Percentiles rank a stretch among this genome's conserved stretches.
Conservation (phyloP, 768 basidiomycete species). For the Naematelia encephala region DNA sequence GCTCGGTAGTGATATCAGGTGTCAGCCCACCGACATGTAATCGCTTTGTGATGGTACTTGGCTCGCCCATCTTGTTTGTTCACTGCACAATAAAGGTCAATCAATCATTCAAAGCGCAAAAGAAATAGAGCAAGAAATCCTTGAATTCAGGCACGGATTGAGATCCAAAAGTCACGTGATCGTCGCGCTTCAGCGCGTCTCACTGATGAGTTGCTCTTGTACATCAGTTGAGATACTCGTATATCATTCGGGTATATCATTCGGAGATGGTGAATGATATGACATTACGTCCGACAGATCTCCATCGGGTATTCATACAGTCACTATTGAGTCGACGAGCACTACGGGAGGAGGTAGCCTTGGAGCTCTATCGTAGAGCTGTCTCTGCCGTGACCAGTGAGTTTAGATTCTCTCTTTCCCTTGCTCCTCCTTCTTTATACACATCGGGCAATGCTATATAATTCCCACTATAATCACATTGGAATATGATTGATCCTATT, state of each 20-base stretch:
- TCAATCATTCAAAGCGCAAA: neutral
- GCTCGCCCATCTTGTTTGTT: neutral
- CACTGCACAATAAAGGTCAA: neutral
- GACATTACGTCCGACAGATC: constrained; percentile 11
- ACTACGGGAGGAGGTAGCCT: constrained; percentile 28
- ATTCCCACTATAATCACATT: neutral
- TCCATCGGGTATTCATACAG: constrained; percentile 44
- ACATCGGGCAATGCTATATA: too few species aligned
- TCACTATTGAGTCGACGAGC: constrained; percentile 37
- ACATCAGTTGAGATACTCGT: neutral
- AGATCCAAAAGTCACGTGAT: constrained; percentile 6
- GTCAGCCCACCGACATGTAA: constrained; percentile 41
- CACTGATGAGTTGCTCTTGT: constrained; percentile 4
- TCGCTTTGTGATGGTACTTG: constrained; percentile 26
- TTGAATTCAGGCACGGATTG: constrained; percentile 1
- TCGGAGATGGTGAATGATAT: constrained; percentile 5
- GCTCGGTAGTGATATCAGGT: constrained; percentile 32
- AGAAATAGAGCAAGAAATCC: constrained; percentile 3
- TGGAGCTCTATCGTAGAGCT: constrained; percentile 44
- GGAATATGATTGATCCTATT: neutral
- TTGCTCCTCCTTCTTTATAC: neutral
- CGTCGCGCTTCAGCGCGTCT: neutral
- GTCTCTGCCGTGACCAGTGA: constrained; percentile 32
- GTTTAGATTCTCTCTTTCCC: constrained; percentile 4
- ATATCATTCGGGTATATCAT: too few species aligned